A percentile compares a stretch with the other conserved stretches of the same genome.
These are phyloP conservation scores for Phytophthora ramorum DNA, from an alignment of 352 stramenopile genomes.

Conservation along the genomic window DNA sequence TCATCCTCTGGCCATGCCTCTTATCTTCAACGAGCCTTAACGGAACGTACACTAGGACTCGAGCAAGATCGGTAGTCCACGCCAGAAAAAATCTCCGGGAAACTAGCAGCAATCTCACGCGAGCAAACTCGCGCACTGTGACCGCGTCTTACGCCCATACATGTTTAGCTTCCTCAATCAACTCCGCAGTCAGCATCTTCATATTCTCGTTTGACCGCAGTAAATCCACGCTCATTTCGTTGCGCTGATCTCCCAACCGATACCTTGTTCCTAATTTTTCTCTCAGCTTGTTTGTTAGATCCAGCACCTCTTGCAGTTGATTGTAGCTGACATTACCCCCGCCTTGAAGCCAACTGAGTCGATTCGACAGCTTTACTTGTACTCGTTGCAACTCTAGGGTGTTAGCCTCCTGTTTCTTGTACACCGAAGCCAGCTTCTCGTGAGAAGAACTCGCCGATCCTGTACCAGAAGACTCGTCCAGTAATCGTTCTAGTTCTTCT, in stretches of 20 bases:
- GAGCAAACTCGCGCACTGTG: too few species aligned
- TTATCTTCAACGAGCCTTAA: too few species aligned
- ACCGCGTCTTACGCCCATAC: not conserved
- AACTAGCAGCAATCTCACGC: too few species aligned
- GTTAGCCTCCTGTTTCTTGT: not conserved
- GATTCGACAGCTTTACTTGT: slow-evolving; percentile 6
- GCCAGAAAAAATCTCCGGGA: too few species aligned
- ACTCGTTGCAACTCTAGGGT: not conserved
- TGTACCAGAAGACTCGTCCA: not conserved
- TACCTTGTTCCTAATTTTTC: not conserved
- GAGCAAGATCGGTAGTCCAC: too few species aligned
- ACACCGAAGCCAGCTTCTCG: not conserved
- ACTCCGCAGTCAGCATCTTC: not conserved
- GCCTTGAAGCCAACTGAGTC: not conserved
- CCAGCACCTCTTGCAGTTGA: not conserved
- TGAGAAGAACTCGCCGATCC: not conserved
- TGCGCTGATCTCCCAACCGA: not conserved
- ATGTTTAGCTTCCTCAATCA: slow-evolving; percentile 6
- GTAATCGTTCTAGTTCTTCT: not conserved
- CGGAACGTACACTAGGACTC: too few species aligned
- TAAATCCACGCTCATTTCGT: not conserved
- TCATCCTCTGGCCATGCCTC: too few species aligned
- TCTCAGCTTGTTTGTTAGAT: not conserved
- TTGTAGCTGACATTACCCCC: not conserved
- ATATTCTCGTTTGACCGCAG: slow-evolving; percentile 1